Conservation (phyloP, 2,329 filamentous ascomycete species). For the Fusarium sp. region DNA sequence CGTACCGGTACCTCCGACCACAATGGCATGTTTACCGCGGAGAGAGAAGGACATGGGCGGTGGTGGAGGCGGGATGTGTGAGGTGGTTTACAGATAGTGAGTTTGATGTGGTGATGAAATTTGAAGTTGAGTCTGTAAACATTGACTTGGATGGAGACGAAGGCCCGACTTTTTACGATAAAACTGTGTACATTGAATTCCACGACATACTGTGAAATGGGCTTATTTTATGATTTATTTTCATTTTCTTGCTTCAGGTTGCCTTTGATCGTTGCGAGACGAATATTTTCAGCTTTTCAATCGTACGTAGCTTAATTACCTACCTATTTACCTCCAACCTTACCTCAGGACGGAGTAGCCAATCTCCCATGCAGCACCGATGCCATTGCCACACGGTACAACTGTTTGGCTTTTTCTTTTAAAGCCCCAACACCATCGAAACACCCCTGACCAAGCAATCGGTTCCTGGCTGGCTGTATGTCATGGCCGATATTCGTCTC, state of each 20-base stretch:
- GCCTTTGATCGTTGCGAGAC: background rate
- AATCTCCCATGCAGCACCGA: background rate
- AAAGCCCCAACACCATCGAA: background rate
- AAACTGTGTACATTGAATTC: background rate
- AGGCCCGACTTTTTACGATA: background rate
- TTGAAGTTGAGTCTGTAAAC: slow-evolving; percentile 4
- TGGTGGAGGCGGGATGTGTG: background rate
- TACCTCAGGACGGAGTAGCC: background rate
- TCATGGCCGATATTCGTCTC: background rate
- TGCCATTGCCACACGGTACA: slow-evolving; percentile 17
- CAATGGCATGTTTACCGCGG: slow-evolving; percentile 62
- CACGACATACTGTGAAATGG: background rate
- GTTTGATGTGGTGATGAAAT: slow-evolving; percentile 7
- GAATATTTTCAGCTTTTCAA: background rate
- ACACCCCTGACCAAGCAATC: slow-evolving; percentile 10
- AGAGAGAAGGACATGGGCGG: slow-evolving; percentile 48
- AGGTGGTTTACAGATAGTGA: background rate
- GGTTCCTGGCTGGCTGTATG: slow-evolving; percentile 27
- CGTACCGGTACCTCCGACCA: slow-evolving; percentile 76
- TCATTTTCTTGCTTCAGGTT: background rate
- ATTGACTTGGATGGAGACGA: background rate
- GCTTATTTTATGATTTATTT: background rate
- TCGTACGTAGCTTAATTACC: background rate
- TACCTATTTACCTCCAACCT: background rate
- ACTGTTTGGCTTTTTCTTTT: background rate